phyloP scores from a whole-genome alignment of 2,329 filamentous ascomycete species.

The Rasamsonia emersonii region DNA sequence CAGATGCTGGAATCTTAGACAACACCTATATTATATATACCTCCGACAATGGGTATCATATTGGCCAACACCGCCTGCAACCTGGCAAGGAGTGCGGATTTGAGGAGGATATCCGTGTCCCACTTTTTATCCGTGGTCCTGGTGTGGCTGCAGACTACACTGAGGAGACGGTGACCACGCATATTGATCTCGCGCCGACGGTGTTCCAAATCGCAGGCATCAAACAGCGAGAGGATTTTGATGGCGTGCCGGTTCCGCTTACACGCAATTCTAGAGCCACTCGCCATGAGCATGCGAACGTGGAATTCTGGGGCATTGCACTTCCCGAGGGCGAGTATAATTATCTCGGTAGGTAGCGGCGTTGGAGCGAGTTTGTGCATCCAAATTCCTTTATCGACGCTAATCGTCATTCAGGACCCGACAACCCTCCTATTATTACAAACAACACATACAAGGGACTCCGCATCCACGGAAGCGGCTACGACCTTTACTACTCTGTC shows the following conservation, averaged over 20 bases:
- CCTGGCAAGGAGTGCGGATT: constrained; percentile 52
- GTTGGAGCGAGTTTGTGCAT: not conserved
- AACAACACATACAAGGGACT: constrained; percentile 35
- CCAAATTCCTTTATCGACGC: not conserved
- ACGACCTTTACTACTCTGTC: constrained; percentile 33
- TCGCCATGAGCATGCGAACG: constrained; percentile 48
- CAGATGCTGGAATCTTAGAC: constrained; percentile 35
- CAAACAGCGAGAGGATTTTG: constrained; percentile 43
- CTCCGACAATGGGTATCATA: constrained; percentile 53
- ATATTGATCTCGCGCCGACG: constrained; percentile 57
- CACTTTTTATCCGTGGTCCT: constrained; percentile 52
- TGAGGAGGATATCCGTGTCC: constrained; percentile 53
- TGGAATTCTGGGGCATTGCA: constrained; percentile 48
- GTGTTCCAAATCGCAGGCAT: constrained; percentile 40
- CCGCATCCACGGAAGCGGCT: constrained; percentile 25
- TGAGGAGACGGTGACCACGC: constrained; percentile 46
- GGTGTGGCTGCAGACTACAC: constrained; percentile 39
- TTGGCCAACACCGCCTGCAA: constrained; percentile 50
- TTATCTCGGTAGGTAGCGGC: constrained; percentile 15
- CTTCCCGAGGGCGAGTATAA: constrained; percentile 23
- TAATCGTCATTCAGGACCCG: constrained; percentile 10
- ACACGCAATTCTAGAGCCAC: constrained; percentile 16
- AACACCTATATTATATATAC: constrained; percentile 55
- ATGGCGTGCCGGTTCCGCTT: constrained; percentile 46
- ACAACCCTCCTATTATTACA: constrained; percentile 11